Conservation (phyloP, 164 flowering plant species). For the Umbilicus rupestris region DNA sequence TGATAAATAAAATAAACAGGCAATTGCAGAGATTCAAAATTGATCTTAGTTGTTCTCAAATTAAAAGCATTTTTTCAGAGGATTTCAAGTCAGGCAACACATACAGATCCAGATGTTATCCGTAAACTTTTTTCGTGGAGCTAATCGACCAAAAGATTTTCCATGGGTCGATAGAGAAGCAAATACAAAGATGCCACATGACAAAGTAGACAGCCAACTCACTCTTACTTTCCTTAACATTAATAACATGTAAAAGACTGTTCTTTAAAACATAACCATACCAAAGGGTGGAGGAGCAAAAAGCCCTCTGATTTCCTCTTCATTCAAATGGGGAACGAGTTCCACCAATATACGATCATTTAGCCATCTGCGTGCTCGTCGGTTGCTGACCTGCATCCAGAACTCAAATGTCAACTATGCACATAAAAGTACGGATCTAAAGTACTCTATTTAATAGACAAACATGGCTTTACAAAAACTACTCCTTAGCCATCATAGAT, state of each 20-base stretch:
- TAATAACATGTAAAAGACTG: not conserved
- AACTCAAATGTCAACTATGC: not conserved
- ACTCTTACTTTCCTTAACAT: not conserved
- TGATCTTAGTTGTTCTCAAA: not conserved
- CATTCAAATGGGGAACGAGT: slow-evolving; percentile 85
- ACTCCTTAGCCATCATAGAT: not conserved
- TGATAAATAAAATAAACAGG: not conserved
- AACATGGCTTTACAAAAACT: not conserved
- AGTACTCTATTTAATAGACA: not conserved
- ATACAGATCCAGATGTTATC: not conserved
- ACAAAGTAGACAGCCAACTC: not conserved
- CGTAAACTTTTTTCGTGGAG: not conserved
- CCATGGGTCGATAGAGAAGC: not conserved
- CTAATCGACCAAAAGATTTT: not conserved
- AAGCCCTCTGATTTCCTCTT: slow-evolving; percentile 84
- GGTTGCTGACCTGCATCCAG: slow-evolving; percentile 65
- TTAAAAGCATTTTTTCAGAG: not conserved
- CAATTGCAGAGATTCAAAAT: not conserved
- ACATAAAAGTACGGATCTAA: not conserved
- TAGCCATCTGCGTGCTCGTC: slow-evolving; percentile 80
- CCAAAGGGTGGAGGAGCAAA: slow-evolving; percentile 99
- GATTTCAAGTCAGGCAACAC: not conserved
- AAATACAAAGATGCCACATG: not conserved
- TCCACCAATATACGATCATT: slow-evolving; percentile 89
- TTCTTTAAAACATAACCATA: slow-evolving; percentile 19